These are phyloP conservation scores for Gracilariopsis chorda DNA, from an alignment of 23 red algal genomes.

Conservation along the genomic window DNA sequence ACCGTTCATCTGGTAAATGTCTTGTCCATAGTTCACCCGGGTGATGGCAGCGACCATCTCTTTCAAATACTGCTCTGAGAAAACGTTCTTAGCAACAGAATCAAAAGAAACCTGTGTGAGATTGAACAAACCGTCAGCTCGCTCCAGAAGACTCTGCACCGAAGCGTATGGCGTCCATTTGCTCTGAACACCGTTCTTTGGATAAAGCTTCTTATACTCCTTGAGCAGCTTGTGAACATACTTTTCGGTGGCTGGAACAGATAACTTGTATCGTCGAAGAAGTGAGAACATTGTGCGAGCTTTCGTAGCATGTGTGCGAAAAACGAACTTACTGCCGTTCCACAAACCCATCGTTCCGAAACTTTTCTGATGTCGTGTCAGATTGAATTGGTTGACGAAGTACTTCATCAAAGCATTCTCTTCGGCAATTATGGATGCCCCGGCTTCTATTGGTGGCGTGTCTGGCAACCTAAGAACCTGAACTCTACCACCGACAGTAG, in stretches of 20 bases:
- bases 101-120: constrained; percentile 21
- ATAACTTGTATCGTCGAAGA: constrained; percentile 30
- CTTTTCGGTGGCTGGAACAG: not conserved
- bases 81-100: not conserved
- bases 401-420: constrained; percentile 48
- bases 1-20: constrained; percentile 50
- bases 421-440: constrained; percentile 48
- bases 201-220: constrained; percentile 41
- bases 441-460: constrained; percentile 34
- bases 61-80: not conserved
- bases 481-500: constrained; percentile 48
- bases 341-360: constrained; percentile 55
- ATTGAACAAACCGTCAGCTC: constrained; percentile 26
- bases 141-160: constrained; percentile 1
- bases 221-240: constrained; percentile 24
- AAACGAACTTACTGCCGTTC: constrained; percentile 40
- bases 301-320: not conserved
- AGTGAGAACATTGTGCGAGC: not conserved
- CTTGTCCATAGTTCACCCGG: constrained; percentile 75
- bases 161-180: not conserved
- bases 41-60: constrained; percentile 57
- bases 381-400: constrained; percentile 24
- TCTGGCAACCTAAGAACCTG: not conserved
- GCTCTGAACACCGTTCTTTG: not conserved
- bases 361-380: not conserved